Evolutionary conservation across 805 yeast genomes (phyloP).

Genomic region (Blastobotrys terrestris): DNA sequence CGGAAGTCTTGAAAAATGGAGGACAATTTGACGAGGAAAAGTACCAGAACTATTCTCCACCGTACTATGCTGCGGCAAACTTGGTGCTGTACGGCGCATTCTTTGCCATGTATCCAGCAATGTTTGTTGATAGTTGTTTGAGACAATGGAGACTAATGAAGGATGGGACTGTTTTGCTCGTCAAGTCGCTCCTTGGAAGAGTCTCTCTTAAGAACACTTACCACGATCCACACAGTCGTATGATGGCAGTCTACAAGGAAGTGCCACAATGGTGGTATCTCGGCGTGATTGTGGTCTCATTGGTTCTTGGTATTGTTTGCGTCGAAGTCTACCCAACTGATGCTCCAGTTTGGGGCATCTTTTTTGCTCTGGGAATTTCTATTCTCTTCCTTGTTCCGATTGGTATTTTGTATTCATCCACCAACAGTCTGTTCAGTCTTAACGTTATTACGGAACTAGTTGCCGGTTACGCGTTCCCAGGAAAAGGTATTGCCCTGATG

Average conservation of each 20-base stretch:
- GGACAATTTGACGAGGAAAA: constrained; percentile 39
- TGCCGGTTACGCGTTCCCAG: constrained; percentile 62
- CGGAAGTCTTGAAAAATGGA: constrained; percentile 33
- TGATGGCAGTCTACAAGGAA: constrained; percentile 52
- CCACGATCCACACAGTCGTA: constrained; percentile 21
- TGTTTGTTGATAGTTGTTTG: constrained; percentile 37
- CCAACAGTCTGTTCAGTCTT: constrained; percentile 52
- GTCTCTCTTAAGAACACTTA: constrained; percentile 8
- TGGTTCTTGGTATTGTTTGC: constrained; percentile 38
- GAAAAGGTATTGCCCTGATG: constrained; percentile 49
- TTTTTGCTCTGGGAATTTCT: constrained; percentile 51
- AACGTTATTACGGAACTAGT: constrained; percentile 59
- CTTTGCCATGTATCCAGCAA: constrained; percentile 48
- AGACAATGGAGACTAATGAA: constrained; percentile 6
- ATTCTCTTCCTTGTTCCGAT: constrained; percentile 56
- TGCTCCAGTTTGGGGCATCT: constrained; percentile 58
- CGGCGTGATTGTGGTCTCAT: constrained; percentile 40
- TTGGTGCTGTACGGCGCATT: constrained; percentile 48
- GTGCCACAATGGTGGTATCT: constrained; percentile 74
- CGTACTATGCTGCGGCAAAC: constrained; percentile 52
- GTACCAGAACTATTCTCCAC: constrained; percentile 48
- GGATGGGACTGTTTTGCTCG: not conserved
- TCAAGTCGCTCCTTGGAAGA: constrained; percentile 6
- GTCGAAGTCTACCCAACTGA: constrained; percentile 37
- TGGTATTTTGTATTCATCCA: constrained; percentile 52